Conservation (phyloP, 129 eudicot species). For the Lonicera japonica region DNA sequence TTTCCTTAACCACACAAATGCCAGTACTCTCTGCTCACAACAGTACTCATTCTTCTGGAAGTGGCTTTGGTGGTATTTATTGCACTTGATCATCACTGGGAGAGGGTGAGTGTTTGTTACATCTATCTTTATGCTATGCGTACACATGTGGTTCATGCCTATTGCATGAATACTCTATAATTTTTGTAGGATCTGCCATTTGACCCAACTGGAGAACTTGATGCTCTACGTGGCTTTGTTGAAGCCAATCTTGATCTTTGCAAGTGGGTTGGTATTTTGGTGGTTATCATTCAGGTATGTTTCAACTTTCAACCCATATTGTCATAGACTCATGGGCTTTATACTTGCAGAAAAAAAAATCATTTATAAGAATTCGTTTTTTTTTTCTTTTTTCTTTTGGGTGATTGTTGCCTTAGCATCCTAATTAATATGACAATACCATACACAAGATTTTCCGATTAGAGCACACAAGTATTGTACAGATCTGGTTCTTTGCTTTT, state of each 20-base stretch:
- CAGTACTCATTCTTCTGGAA: constrained; percentile 57
- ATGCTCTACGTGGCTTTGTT: constrained; percentile 50
- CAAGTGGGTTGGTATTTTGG: constrained; percentile 67
- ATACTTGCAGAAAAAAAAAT: no score
- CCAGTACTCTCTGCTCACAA: constrained; percentile 56
- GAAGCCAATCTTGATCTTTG: constrained; percentile 62
- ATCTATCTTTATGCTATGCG: not conserved
- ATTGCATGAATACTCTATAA: not conserved
- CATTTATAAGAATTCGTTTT: no score
- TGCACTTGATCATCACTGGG: constrained; percentile 78
- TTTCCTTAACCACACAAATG: constrained; percentile 37
- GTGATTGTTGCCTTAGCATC: no score
- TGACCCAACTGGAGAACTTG: constrained; percentile 85
- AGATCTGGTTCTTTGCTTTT: no score
- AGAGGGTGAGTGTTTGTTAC: constrained; percentile 39
- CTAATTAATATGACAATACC: no score
- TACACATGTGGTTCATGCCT: no score
- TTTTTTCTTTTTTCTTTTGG: no score
- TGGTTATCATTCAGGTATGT: constrained; percentile 64
- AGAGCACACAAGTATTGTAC: no score
- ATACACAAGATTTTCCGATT: no score
- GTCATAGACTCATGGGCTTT: no score
- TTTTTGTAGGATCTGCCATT: constrained; percentile 57
- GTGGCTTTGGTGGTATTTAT: constrained; percentile 64
- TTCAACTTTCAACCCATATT: not conserved